A percentile compares a stretch with the other conserved stretches of the same genome.
phyloP scores from a whole-genome alignment of 306 rosid species.

The Albizia julibrissin region DNA sequence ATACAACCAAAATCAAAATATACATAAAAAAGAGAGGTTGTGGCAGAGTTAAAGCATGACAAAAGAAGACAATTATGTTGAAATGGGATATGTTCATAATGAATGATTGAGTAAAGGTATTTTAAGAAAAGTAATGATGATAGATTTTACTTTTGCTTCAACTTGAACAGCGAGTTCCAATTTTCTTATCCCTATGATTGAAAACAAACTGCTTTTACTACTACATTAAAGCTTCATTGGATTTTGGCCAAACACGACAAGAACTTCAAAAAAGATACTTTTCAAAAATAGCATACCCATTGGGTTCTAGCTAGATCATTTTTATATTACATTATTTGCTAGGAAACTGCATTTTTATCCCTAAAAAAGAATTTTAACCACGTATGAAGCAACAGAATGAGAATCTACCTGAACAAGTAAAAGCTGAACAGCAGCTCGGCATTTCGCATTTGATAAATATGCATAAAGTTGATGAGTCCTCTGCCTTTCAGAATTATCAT shows the following conservation, averaged over 20 bases:
- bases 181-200: neutral
- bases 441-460: slow-evolving; percentile 70
- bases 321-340: neutral
- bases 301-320: neutral
- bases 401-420: slow-evolving; percentile 88
- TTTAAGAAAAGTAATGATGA: neutral
- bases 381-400: slow-evolving; percentile 14
- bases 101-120: neutral
- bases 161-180: neutral
- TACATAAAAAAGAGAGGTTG: neutral
- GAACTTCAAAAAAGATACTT: neutral
- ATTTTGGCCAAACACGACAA: neutral
- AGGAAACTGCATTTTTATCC: neutral
- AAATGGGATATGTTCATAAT: neutral
- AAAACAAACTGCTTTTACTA: neutral
- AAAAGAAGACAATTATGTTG: neutral
- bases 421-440: slow-evolving; percentile 97
- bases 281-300: neutral
- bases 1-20: neutral
- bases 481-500: slow-evolving; percentile 51
- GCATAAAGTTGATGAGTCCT: slow-evolving; percentile 53
- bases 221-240: neutral
- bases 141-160: neutral
- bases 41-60: neutral
- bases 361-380: neutral